A percentile compares a stretch with the other conserved stretches of the same genome.
Evolutionary conservation across 1,284 basidiomycete genomes (phyloP).

Genomic region (Athelia sp.): DNA sequence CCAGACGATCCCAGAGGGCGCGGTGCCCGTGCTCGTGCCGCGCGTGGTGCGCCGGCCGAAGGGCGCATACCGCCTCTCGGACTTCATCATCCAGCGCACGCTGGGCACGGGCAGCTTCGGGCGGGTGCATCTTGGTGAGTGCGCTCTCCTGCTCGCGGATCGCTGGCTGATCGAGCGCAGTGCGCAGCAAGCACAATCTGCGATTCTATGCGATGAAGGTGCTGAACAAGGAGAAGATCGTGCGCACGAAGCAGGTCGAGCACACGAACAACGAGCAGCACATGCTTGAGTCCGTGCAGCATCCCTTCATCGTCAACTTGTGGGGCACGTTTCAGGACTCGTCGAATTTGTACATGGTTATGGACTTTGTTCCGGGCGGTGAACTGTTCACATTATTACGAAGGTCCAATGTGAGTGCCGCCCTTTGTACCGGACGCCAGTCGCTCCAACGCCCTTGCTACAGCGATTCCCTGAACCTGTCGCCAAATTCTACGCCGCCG

Average conservation of each 20-base stretch:
- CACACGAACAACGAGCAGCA: slow-evolving; percentile 96
- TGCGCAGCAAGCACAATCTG: slow-evolving; percentile 87
- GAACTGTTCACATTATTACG: slow-evolving; percentile 92
- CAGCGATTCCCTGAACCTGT: slow-evolving; percentile 98
- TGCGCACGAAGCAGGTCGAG: slow-evolving; percentile 94
- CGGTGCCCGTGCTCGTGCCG: slow-evolving; percentile 7
- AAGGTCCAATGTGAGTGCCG: slow-evolving; percentile 71
- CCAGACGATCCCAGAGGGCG: slow-evolving; percentile 10
- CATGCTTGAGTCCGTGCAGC: slow-evolving; percentile 86
- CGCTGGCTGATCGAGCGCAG: slow-evolving; percentile 29
- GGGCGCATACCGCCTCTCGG: slow-evolving; percentile 62
- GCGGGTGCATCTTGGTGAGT: slow-evolving; percentile 84
- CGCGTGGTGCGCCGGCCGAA: slow-evolving; percentile 38
- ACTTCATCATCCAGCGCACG: slow-evolving; percentile 75
- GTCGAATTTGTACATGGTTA: slow-evolving; percentile 97
- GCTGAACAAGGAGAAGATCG: slow-evolving; percentile 90
- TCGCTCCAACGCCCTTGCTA: not conserved
- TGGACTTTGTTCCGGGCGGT: slow-evolving; percentile 99
- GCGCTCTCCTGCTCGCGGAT: slow-evolving; percentile 1
- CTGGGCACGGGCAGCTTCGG: slow-evolving; percentile 95
- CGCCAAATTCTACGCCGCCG: slow-evolving; percentile 98
- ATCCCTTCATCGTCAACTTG: slow-evolving; percentile 96
- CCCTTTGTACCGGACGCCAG: slow-evolving; percentile 4
- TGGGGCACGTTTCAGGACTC: slow-evolving; percentile 98
- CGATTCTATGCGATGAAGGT: slow-evolving; percentile 96